Evolutionary conservation across 306 rosid species (phyloP).

Genomic region (Begonia masoniana): DNA sequence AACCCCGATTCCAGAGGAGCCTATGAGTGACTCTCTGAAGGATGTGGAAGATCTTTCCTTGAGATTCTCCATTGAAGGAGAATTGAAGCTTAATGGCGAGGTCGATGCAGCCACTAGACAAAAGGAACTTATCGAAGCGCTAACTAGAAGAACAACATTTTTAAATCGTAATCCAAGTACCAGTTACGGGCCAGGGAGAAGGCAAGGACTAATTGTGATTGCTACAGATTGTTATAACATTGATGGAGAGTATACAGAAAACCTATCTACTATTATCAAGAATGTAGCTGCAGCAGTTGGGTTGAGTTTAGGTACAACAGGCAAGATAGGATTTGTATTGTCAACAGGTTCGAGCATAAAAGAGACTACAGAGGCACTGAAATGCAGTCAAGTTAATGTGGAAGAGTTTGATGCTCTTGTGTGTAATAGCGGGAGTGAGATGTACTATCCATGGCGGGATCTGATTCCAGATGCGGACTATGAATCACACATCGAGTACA

Average conservation of each 20-base stretch:
- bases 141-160: conserved; percentile 29
- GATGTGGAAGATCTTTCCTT: conserved; percentile 69
- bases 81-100: conserved; percentile 33
- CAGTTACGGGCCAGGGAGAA: conserved; percentile 45
- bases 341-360: conserved; percentile 46
- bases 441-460: conserved; percentile 71
- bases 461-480: conserved; percentile 50
- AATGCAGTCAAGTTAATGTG: conserved; percentile 29
- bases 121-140: conserved; percentile 62
- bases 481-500: conserved; percentile 49
- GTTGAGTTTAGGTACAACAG: conserved; percentile 20
- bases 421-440: conserved; percentile 69
- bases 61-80: conserved; percentile 60
- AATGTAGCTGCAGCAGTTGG: conserved; percentile 34
- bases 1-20: conserved; percentile 50
- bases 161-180: conserved; percentile 26
- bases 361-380: conserved; percentile 47
- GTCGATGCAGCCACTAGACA: conserved; percentile 46
- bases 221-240: conserved; percentile 49
- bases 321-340: conserved; percentile 39
- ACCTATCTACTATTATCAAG: conserved; percentile 24
- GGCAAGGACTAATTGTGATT: conserved; percentile 52
- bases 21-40: conserved; percentile 60
- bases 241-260: conserved; percentile 30
- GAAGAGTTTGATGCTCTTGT: conserved; percentile 62